Evolutionary conservation across 768 basidiomycete species (phyloP).

Genomic region (Amanita inopinata): DNA sequence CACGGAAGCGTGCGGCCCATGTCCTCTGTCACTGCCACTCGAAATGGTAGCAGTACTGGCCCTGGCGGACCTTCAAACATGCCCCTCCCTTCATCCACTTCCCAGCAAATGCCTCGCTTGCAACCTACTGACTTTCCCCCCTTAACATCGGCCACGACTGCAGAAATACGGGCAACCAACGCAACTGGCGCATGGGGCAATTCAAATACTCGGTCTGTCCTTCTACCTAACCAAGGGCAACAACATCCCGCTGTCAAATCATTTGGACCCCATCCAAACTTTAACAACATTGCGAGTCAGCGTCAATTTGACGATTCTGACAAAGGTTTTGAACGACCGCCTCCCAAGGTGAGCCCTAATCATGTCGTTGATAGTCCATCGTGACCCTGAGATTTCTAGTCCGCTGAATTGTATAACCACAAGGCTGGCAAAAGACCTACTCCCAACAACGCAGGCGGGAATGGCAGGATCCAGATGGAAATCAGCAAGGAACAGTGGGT

Average conservation of each 20-base stretch:
- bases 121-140: slow-evolving; percentile 68
- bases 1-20: slow-evolving; percentile 28
- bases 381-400: slow-evolving; percentile 12
- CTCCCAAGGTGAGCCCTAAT: slow-evolving; percentile 28
- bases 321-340: slow-evolving; percentile 35
- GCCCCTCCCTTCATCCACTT: slow-evolving; percentile 17
- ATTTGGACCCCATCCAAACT: slow-evolving; percentile 27
- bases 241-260: slow-evolving; percentile 19
- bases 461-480: slow-evolving; percentile 10
- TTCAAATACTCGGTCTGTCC: slow-evolving; percentile 38
- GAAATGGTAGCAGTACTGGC: slow-evolving; percentile 24
- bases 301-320: slow-evolving; percentile 37
- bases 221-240: slow-evolving; percentile 28
- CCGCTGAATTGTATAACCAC: slow-evolving; percentile 26
- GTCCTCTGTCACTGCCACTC: slow-evolving; percentile 32
- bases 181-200: slow-evolving; percentile 68
- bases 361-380: slow-evolving; percentile 1
- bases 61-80: slow-evolving; percentile 22
- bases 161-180: slow-evolving; percentile 44
- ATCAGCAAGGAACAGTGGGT: slow-evolving; percentile 7
- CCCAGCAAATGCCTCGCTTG: slow-evolving; percentile 29
- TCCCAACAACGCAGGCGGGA: slow-evolving; percentile 17
- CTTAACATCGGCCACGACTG: slow-evolving; percentile 33
- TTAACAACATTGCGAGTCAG: slow-evolving; percentile 14
- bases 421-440: slow-evolving; percentile 21